Percentiles rank a stretch among this genome's conserved stretches.
Conservation (phyloP, 768 basidiomycete genomes). For the Neoboletus subvelutipes region DNA sequence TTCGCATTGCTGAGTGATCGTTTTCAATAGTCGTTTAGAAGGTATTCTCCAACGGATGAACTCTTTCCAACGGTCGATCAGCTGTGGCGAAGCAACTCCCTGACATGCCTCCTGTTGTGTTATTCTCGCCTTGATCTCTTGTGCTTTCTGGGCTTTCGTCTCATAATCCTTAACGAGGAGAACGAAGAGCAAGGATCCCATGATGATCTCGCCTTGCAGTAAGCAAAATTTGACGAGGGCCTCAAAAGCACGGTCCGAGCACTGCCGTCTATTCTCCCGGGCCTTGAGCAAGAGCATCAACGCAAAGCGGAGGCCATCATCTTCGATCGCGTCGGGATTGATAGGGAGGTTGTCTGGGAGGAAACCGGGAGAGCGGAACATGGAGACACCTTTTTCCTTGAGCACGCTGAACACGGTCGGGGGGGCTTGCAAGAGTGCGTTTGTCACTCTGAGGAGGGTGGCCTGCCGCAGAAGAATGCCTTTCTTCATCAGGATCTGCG, state of each 20-base stretch:
- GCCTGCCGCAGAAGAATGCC: constrained; percentile 49
- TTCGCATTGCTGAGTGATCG: constrained; percentile 33
- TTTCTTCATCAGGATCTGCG: constrained; percentile 51
- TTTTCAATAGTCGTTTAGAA: constrained; percentile 32
- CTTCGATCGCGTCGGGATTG: constrained; percentile 35
- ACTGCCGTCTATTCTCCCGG: constrained; percentile 51
- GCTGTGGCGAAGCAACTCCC: constrained; percentile 12
- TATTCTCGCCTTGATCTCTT: constrained; percentile 24
- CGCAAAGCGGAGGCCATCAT: constrained; percentile 48
- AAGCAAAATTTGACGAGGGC: constrained; percentile 62
- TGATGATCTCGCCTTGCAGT: constrained; percentile 75
- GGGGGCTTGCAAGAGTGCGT: constrained; percentile 20
- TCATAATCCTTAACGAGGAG: constrained; percentile 66
- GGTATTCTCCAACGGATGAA: constrained; percentile 17
- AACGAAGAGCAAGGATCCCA: constrained; percentile 71
- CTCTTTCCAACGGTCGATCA: constrained; percentile 23
- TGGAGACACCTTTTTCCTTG: constrained; percentile 15
- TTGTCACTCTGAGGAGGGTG: constrained; percentile 48
- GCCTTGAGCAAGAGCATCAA: constrained; percentile 53
- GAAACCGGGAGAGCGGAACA: constrained; percentile 16
- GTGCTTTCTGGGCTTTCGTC: constrained; percentile 32
- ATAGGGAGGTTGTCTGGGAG: constrained; percentile 30
- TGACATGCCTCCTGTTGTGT: constrained; percentile 17
- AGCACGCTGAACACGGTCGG: constrained; percentile 24
- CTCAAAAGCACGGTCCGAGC: constrained; percentile 60